A percentile compares a stretch with the other conserved stretches of the same genome.
phyloP scores from a whole-genome alignment of 2,329 filamentous ascomycete genomes.

The Exophiala lecanii-corni region DNA sequence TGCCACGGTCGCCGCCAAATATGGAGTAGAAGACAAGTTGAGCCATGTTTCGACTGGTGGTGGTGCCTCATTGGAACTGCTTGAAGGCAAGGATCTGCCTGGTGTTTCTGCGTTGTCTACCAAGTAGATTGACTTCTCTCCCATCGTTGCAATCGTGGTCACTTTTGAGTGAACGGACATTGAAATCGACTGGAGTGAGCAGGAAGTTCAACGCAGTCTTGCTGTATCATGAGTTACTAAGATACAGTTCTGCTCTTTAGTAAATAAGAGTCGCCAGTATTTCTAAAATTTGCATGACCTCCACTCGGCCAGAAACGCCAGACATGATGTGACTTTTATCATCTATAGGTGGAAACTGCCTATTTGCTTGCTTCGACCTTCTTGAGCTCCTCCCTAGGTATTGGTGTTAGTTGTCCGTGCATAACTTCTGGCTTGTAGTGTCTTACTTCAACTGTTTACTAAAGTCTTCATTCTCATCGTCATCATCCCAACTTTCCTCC shows the following conservation, averaged over 20 bases:
- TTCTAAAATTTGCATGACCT: constrained; percentile 7
- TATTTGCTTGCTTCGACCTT: constrained; percentile 66
- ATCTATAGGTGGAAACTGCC: constrained; percentile 5
- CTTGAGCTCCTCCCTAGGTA: constrained; percentile 70
- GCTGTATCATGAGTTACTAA: constrained; percentile 16
- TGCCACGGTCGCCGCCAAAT: constrained; percentile 96
- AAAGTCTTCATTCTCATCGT: constrained; percentile 95
- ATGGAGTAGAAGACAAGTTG: constrained; percentile 90
- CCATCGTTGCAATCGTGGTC: background rate
- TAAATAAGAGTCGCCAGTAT: no score
- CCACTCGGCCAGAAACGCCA: constrained; percentile 11
- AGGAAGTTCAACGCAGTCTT: constrained; percentile 2
- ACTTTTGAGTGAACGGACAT: constrained; percentile 5
- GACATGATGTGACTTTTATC: constrained; percentile 3
- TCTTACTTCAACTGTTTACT: constrained; percentile 86
- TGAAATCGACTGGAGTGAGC: constrained; percentile 11
- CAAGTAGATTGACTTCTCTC: constrained; percentile 56
- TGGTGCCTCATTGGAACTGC: constrained; percentile 88
- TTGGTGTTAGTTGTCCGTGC: background rate
- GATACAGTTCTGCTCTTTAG: no score
- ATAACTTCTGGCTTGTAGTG: background rate
- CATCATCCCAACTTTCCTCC: constrained; percentile 99
- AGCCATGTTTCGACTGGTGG: constrained; percentile 98
- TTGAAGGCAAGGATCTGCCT: constrained; percentile 96
- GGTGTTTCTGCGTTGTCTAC: constrained; percentile 87